phyloP scores from a whole-genome alignment of 176 grass and related monocot genomes.

The Dendrocalamus sinicus region DNA sequence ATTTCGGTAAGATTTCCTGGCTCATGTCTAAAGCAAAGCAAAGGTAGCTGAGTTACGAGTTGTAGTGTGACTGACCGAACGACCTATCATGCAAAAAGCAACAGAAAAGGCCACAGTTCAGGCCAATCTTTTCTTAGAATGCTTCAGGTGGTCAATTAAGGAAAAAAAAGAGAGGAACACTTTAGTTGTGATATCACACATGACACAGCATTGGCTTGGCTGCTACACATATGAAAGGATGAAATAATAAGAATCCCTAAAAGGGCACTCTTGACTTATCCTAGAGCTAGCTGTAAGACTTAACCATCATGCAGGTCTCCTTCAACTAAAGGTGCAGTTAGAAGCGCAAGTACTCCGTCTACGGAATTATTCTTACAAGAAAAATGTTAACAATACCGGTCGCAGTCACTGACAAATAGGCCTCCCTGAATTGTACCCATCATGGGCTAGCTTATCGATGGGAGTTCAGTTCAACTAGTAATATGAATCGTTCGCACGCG shows the following conservation, averaged over 20 bases:
- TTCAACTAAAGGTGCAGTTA: not conserved
- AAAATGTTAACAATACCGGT: not conserved
- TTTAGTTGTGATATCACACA: not conserved
- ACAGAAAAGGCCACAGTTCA: slow-evolving; percentile 39
- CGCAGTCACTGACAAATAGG: not conserved
- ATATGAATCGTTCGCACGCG: not conserved
- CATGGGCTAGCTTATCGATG: not conserved
- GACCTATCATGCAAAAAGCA: slow-evolving; percentile 42
- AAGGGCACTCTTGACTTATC: slow-evolving; percentile 27
- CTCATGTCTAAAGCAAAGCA: slow-evolving; percentile 34
- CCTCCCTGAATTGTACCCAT: not conserved
- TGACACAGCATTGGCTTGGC: slow-evolving; percentile 5
- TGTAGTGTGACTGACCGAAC: not conserved
- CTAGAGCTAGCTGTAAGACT: not conserved
- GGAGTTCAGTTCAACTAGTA: not conserved
- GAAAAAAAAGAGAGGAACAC: not conserved
- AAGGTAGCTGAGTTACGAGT: slow-evolving; percentile 28
- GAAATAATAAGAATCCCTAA: slow-evolving; percentile 1
- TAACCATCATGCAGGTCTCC: not conserved
- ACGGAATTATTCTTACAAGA: not conserved
- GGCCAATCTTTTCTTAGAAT: slow-evolving; percentile 51
- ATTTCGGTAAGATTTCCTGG: slow-evolving; percentile 53
- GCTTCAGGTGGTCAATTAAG: slow-evolving; percentile 24
- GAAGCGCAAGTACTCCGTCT: not conserved
- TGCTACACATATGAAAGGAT: not conserved